Conservation (phyloP, 768 basidiomycete genomes). For the Lentinula sp. region DNA sequence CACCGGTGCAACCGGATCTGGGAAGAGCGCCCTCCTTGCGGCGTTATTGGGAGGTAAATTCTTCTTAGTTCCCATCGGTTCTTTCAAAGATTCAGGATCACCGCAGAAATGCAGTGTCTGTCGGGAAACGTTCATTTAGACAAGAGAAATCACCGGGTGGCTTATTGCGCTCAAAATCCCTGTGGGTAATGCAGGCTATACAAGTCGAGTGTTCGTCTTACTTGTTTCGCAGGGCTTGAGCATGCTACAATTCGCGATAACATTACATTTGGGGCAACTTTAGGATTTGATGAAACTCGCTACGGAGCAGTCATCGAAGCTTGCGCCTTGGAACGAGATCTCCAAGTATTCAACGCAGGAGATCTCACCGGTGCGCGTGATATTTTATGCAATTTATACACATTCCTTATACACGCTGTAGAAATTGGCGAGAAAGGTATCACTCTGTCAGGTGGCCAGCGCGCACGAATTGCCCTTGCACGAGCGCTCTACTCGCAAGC, state of each 20-base stretch:
- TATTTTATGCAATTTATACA: neutral
- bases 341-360: conserved; percentile 67
- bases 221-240: conserved; percentile 51
- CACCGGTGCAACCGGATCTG: conserved; percentile 62
- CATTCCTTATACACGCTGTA: conserved; percentile 12
- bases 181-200: conserved; percentile 29
- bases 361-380: conserved; percentile 58
- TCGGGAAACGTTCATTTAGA: conserved; percentile 48
- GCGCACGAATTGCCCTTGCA: conserved; percentile 71
- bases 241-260: conserved; percentile 80
- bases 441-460: conserved; percentile 67
- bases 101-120: conserved; percentile 52
- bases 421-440: conserved; percentile 79
- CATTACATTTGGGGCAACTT: conserved; percentile 64
- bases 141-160: conserved; percentile 54
- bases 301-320: conserved; percentile 67
- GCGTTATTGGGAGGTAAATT: conserved; percentile 61
- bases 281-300: conserved; percentile 53
- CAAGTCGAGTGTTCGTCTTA: conserved; percentile 11
- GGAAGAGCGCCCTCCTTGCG: conserved; percentile 59
- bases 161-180: conserved; percentile 64
- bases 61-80: neutral
- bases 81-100: neutral
- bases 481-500: conserved; percentile 74
- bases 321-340: conserved; percentile 68